Base-by-base conservation (phyloP, 2,329 filamentous ascomycete genomes). In the Trichoderma polysporum region DNA sequence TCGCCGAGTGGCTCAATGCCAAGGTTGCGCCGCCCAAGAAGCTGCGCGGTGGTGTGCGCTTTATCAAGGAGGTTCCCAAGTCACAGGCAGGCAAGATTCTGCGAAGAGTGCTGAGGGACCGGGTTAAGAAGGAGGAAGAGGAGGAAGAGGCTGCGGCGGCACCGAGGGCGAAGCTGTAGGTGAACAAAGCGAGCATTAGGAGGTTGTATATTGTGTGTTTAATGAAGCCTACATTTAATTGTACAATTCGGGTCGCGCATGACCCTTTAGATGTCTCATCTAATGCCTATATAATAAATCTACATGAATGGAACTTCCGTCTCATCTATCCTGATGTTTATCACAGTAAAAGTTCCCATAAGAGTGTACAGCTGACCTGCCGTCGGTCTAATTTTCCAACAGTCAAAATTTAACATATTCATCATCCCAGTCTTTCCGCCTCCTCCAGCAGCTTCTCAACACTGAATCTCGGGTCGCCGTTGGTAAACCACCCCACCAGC, bases 381-480 rank as follows among this genome's bases (percentile, higher is more conserved):
- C 29, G 13, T n/a, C 25, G 33, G 22, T 39, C 33, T 49, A 41
- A 27, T 37, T 17, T 35, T 53, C 10, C 19, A 50, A 15, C 17
- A 19, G 33, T 8, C 39, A 35, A 27, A 49, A 35, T 19, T 41
- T 22, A 4, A 12, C 39, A 27, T 22, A 9, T 47, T 66, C n/a
- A n/a, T n/a, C 17, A 88, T 60, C 81, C 85, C 75, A 96, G 81
- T 79, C 89, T 92, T 85, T 98, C 94, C 0, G 92, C 90, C 83
- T 98, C 94, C 71, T 96, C 92, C 69, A 99, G 79, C 74, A 99
- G 77, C 78, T 90, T 89, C 77, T 97, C 91, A 7, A 99, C 85
- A 71, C 87, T 92, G 76, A 99, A 99, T 61, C 83, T 83, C 67
- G 80, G 80, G 79, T 97, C 93, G 0, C 94, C 95, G 25, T 82